Percentiles rank a stretch among this genome's conserved stretches.
These are phyloP conservation scores for Niebla homalea DNA, from an alignment of 495 filamentous ascomycete species.

Conservation along the genomic window DNA sequence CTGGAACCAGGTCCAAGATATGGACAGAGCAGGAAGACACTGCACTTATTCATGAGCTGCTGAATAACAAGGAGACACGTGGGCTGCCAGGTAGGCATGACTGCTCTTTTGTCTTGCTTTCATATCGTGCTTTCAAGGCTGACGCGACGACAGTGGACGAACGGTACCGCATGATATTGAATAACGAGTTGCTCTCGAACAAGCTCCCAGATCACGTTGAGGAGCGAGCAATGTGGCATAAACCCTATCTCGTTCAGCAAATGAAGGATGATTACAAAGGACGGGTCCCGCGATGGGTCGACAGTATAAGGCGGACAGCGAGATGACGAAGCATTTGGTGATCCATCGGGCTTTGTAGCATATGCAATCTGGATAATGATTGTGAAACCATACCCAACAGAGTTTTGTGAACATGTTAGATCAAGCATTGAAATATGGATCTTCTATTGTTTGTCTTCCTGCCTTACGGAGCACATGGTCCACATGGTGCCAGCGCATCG, in stretches of 20 bases:
- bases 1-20: background rate
- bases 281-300: background rate
- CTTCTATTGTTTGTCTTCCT: no score
- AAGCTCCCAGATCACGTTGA: conserved; percentile 17
- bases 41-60: conserved; percentile 1
- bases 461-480: no score
- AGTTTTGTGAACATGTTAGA: no score
- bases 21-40: conserved; percentile 8
- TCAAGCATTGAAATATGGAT: no score
- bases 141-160: conserved; percentile 5
- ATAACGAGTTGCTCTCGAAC: conserved; percentile 8
- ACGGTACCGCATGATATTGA: conserved; percentile 11
- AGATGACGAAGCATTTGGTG: no score
- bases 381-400: no score
- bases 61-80: background rate
- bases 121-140: background rate
- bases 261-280: background rate
- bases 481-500: no score
- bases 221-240: conserved; percentile 9
- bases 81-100: conserved; percentile 6
- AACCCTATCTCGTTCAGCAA: conserved; percentile 2
- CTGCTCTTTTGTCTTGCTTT: background rate
- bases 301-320: background rate
- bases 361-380: no score
- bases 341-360: no score